A percentile compares a stretch with the other conserved stretches of the same genome.
These are phyloP conservation scores for Gossypium arboreum DNA, from an alignment of 345 rosid species.

Conservation along the genomic window DNA sequence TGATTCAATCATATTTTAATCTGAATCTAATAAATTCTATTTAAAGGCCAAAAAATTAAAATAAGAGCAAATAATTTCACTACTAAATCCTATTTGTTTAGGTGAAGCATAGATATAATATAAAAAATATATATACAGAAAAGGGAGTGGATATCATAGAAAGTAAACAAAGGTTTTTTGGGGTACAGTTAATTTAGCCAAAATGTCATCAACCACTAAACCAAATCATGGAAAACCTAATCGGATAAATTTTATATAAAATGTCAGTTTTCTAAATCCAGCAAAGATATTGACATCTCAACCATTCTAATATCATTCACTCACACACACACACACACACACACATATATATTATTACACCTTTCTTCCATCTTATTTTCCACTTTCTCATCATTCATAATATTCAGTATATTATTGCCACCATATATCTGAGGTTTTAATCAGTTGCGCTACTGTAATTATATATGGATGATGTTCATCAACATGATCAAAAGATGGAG, in stretches of 20 bases:
- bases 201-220: constrained; percentile 39
- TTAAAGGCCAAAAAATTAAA: no score
- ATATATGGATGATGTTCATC: background rate
- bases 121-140: background rate
- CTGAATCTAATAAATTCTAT: no score
- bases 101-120: background rate
- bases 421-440: background rate
- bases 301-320: constrained; percentile 30
- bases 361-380: constrained; percentile 10
- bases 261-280: constrained; percentile 7
- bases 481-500: background rate
- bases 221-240: constrained; percentile 14
- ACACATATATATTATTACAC: background rate
- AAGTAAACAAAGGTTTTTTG: background rate
- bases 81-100: background rate
- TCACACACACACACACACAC: no score
- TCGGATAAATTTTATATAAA: constrained; percentile 15
- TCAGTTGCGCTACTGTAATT: background rate
- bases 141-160: background rate
- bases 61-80: no score
- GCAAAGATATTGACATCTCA: constrained; percentile 54
- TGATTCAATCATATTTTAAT: no score
- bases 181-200: background rate
- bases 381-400: background rate
- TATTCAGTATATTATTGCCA: background rate